Base-by-base conservation (phyloP, 768 basidiomycete genomes). In the Leucosporidium creatinivorum region DNA sequence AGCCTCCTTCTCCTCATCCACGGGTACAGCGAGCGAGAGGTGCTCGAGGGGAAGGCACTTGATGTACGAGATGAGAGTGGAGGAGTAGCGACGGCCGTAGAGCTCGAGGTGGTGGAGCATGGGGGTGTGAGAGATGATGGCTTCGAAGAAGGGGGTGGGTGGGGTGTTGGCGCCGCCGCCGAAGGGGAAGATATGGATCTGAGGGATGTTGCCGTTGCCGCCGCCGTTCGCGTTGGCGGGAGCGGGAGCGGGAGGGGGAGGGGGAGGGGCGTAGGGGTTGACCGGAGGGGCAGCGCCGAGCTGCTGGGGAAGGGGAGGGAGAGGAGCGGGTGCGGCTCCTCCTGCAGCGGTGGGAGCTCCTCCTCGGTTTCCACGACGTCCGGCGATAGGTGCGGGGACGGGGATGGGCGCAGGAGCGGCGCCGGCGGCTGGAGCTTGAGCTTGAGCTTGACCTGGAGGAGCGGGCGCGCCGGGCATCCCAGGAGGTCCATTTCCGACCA, bases 101-200 rank as follows among this genome's bases (percentile, higher is more conserved):
- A 67, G 61, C 44, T 67, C 66, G 66, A 67, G 36, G 25, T 44
- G 61, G 39, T 55, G 36, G 50, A 67, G 49, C n/a, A 39, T 6
- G 13, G 61, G 66, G 17, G 21, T 33, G 28, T 52, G 50, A 2
- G 48, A 33, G 28, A 67, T 1, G 61, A 67, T 19, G 3, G 23
- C 21, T 6, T 39, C 50, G 57, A 67, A 67, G 66, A 67, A 67
- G 49, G 61, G 61, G 7, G 26, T 33, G 2, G 55, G 61, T 23
- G 48, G 48, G 1, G 48, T 26, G 7, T 28, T 10, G 7, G 33
- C 25, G 26, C 7, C 5, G 56, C 13, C 12, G 47, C 13, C 23
- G 30, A 50, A 18, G 52, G n/a, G 44, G 31, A 56, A 56, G 17
- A 56, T 28, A 10, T 28, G 21, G 21, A 33, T 15, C 7, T 56